Percentiles rank a stretch among this genome's conserved stretches.
These are phyloP conservation scores for Coccomyxa sp. DNA, from an alignment of 139 green algal genomes.

Conservation along the genomic window DNA sequence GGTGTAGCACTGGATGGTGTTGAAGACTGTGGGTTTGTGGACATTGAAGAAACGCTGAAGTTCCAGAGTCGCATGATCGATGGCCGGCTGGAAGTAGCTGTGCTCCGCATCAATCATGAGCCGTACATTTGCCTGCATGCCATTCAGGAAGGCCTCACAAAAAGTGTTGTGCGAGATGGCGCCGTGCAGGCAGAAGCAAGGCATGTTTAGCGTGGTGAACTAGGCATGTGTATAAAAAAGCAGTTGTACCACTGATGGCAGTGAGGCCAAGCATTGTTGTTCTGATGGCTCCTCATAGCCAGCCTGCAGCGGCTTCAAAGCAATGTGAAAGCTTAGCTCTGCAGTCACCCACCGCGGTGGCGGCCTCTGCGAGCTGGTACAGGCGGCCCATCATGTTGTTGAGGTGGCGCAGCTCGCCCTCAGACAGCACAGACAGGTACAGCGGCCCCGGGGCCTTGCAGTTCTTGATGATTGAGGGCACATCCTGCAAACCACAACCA, in stretches of 20 bases:
- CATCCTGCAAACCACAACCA: conserved; percentile 23
- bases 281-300: too few relatives aligned
- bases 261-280: too few relatives aligned
- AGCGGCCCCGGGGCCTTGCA: conserved; percentile 48
- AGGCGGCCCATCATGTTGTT: conserved; percentile 63
- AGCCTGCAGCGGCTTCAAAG: too few relatives aligned
- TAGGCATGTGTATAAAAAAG: too few relatives aligned
- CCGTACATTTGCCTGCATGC: conserved; percentile 43
- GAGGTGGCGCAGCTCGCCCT: conserved; percentile 64
- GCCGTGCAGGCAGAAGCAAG: too few relatives aligned
- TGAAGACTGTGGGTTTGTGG: conserved; percentile 53
- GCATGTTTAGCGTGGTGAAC: too few relatives aligned
- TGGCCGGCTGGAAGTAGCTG: conserved; percentile 85
- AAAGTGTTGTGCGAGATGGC: too few relatives aligned
- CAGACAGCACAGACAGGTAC: conserved; percentile 32
- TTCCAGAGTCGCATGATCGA: conserved; percentile 70
- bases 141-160: too few relatives aligned
- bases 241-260: too few relatives aligned
- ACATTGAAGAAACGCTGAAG: conserved; percentile 73
- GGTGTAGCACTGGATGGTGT: conserved; percentile 86
- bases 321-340: too few relatives aligned
- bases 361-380: conserved; percentile 38
- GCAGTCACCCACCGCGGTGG: conserved; percentile 15
- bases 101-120: conserved; percentile 90
- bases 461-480: conserved; percentile 37